A percentile compares a stretch with the other conserved stretches of the same genome.
Conservation (phyloP, 495 filamentous ascomycete genomes). For the Baudoinia panamericana region DNA sequence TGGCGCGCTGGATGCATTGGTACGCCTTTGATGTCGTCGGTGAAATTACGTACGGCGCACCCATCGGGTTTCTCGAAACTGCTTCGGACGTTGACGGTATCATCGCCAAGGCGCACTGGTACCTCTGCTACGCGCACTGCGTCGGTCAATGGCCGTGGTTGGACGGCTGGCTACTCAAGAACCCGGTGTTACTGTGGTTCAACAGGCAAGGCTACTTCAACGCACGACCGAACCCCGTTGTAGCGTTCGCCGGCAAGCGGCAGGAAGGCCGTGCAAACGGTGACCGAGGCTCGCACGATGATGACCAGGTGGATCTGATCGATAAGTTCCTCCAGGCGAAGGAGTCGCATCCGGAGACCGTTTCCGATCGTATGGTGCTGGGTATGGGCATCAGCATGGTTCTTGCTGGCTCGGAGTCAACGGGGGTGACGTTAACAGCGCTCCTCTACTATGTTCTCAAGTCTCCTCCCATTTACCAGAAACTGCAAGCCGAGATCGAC, state of each 20-base stretch:
- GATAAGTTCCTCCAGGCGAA: too few species aligned
- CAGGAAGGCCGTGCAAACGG: slow-evolving; percentile 42
- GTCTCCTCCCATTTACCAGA: slow-evolving; percentile 25
- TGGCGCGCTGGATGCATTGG: slow-evolving; percentile 57
- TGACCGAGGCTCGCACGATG: too few species aligned
- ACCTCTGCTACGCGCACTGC: slow-evolving; percentile 23
- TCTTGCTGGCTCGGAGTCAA: slow-evolving; percentile 22
- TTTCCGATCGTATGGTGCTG: too few species aligned
- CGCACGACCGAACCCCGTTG: slow-evolving; percentile 48
- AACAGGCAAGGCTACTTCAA: slow-evolving; percentile 30
- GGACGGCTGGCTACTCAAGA: slow-evolving; percentile 24
- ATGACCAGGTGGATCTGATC: too few species aligned
- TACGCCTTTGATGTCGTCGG: slow-evolving; percentile 36
- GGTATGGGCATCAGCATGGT: slow-evolving; percentile 8
- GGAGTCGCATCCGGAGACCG: too few species aligned
- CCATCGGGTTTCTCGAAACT: slow-evolving; percentile 17
- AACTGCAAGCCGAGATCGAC: slow-evolving; percentile 43
- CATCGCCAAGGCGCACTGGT: slow-evolving; percentile 21
- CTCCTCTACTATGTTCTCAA: slow-evolving; percentile 16
- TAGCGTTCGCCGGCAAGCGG: slow-evolving; percentile 44
- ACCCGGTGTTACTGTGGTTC: slow-evolving; percentile 30
- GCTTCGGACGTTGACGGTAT: slow-evolving; percentile 18
- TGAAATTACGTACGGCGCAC: slow-evolving; percentile 23
- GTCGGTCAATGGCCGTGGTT: slow-evolving; percentile 30
- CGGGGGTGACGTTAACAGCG: slow-evolving; percentile 4